These are phyloP conservation scores for Furcasterigmium sp. DNA, from an alignment of 2,329 filamentous ascomycete species.

Conservation along the genomic window DNA sequence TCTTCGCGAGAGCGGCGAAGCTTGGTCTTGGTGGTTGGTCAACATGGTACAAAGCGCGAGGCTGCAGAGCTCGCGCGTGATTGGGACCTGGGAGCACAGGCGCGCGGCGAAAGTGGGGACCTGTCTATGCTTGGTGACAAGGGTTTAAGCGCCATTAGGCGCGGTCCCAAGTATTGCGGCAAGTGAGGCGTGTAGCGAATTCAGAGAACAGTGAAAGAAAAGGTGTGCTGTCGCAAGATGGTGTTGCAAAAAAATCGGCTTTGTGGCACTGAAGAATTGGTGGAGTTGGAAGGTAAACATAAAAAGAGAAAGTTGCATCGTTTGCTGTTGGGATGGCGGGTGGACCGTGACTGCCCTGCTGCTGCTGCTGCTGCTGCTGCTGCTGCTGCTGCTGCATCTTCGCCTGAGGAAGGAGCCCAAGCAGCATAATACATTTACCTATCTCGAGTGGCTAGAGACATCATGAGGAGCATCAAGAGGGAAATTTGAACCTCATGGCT, in stretches of 20 bases:
- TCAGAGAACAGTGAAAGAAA: background rate
- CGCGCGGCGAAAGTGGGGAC: background rate
- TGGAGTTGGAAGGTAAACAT: too few relatives aligned
- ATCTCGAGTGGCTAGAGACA: too few relatives aligned
- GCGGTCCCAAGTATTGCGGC: background rate
- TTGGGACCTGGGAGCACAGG: background rate
- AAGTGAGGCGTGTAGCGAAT: background rate
- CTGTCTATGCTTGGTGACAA: background rate
- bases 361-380: too few relatives aligned
- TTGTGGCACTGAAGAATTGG: too few relatives aligned
- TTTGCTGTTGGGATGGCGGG: too few relatives aligned
- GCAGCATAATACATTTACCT: too few relatives aligned
- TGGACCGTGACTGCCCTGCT: too few relatives aligned
- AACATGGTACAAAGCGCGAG: background rate
- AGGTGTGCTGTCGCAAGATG: background rate
- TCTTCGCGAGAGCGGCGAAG: background rate
- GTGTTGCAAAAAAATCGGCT: background rate
- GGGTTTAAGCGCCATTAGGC: background rate
- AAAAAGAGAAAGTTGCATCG: too few relatives aligned
- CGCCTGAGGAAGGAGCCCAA: too few relatives aligned
- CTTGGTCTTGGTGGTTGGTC: background rate
- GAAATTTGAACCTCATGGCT: too few relatives aligned
- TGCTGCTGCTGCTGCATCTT: too few relatives aligned
- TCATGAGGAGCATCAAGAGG: too few relatives aligned
- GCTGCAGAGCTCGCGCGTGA: background rate